Evolutionary conservation across 1,284 basidiomycete species (phyloP), one percentile per base, ranked within the genome.

Genomic region (Gymnopus androsaceus): DNA sequence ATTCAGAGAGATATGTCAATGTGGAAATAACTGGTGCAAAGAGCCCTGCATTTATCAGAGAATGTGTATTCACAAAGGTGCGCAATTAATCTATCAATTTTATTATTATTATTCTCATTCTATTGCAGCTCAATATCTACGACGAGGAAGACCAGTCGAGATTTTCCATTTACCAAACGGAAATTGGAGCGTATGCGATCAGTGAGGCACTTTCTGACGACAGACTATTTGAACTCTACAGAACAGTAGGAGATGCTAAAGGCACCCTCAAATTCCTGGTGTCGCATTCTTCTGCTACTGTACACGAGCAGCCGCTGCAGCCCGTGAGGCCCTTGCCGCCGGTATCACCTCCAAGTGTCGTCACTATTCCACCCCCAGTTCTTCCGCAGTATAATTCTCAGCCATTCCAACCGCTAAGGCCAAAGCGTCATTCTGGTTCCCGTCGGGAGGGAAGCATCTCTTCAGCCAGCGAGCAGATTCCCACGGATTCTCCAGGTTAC

Each of bases 61-160:
- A 95, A 68, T 82, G 86, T 54, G 89, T 96, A 21, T 92, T 94
- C 64, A 84, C 85, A 56, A 92, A 91, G 79, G 92, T 93, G 58
- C 61, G 78, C 72, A 40, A 47, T 37, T 47, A 28, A 59, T 56
- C 21, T 57, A 61, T 47, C n/a, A 30, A 34, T 56, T 52, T 11
- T 9, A 21, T 17, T 3, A 19, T 34, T 11, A 33, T 19, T 8
- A 15, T 15, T n/a, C 12, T 21, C 8, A 38, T n/a, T 42, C 33
- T 44, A 38, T 23, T 60, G 6, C 61, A 95, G 91, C 76, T 95
- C 55, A 86, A 88, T 64, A 92, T 96, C 53, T 80, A 81, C 57
- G 75, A 74, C 28, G 93, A 95, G 60, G 92, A 94, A 62, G 91
- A 93, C 61, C 86, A 90, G 65, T 68, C 79, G 3, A 83, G 80